These are phyloP conservation scores for Pseudozyma flocculosa DNA, from an alignment of 1,284 basidiomycete genomes.

Conservation along the genomic window DNA sequence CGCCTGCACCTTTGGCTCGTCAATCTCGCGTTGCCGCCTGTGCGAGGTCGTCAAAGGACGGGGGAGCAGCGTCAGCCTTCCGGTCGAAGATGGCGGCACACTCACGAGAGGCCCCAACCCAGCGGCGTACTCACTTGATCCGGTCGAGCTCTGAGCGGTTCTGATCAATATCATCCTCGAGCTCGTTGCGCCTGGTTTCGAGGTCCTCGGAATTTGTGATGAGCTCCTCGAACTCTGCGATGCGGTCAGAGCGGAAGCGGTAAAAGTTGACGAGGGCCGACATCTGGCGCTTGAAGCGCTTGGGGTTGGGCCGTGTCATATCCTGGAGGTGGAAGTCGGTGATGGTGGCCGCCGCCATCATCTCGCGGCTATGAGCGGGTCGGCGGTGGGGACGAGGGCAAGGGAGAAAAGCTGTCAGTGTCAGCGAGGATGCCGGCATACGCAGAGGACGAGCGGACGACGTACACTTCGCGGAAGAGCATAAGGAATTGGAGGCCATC, in stretches of 20 bases:
- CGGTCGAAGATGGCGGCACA: too few relatives aligned
- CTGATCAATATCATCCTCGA: constrained; percentile 64
- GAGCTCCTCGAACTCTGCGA: constrained; percentile 65
- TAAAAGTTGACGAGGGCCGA: constrained; percentile 56
- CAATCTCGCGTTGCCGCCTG: constrained; percentile 58
- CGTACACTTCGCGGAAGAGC: constrained; percentile 48
- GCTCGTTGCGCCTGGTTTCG: constrained; percentile 64
- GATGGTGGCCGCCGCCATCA: constrained; percentile 52
- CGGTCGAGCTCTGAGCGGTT: constrained; percentile 62
- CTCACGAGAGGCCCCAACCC: too few relatives aligned
- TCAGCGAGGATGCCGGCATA: too few relatives aligned
- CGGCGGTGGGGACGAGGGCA: neutral
- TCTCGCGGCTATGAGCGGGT: constrained; percentile 36
- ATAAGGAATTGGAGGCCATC: constrained; percentile 48
- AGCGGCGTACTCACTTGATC: too few relatives aligned
- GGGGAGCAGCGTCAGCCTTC: too few relatives aligned
- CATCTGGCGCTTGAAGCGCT: constrained; percentile 54
- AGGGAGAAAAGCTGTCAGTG: neutral
- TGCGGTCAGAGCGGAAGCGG: constrained; percentile 52
- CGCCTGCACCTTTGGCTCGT: constrained; percentile 68
- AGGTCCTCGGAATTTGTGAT: constrained; percentile 66
- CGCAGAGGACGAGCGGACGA: neutral
- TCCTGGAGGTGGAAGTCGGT: constrained; percentile 54
- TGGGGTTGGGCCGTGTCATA: constrained; percentile 49
- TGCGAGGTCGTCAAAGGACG: too few relatives aligned